Conservation (phyloP, 2,329 filamentous ascomycete species). For the Diaporthe capsici region DNA sequence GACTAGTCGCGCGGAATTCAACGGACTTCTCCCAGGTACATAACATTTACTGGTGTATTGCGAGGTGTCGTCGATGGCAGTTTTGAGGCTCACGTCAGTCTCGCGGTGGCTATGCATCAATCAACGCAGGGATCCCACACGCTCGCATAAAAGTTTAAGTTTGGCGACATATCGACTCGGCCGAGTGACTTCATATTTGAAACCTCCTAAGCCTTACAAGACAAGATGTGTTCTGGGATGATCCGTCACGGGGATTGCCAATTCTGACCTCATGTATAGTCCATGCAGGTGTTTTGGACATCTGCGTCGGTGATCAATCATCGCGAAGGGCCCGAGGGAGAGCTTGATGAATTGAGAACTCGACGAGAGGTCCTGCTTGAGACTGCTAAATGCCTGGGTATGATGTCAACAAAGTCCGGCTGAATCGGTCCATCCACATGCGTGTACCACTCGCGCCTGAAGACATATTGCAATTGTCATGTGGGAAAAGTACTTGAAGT, state of each 20-base stretch:
- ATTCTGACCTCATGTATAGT: neutral
- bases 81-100: neutral
- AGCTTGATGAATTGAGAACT: neutral
- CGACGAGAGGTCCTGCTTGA: too few species aligned
- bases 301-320: neutral
- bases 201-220: constrained; percentile 28
- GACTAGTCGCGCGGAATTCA: too few species aligned
- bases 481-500: neutral
- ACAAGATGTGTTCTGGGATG: constrained; percentile 1
- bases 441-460: neutral
- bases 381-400: neutral
- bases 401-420: neutral
- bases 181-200: constrained; percentile 25
- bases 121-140: constrained; percentile 5
- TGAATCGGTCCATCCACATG: neutral
- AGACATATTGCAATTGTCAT: neutral
- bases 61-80: neutral
- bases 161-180: neutral
- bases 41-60: neutral
- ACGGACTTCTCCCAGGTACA: neutral
- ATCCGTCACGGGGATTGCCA: neutral
- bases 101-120: neutral
- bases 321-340: neutral
- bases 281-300: too few species aligned
- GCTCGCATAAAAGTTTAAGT: neutral